Conservation (phyloP, 2,329 filamentous ascomycete genomes). For the Colletotrichum tanaceti region DNA sequence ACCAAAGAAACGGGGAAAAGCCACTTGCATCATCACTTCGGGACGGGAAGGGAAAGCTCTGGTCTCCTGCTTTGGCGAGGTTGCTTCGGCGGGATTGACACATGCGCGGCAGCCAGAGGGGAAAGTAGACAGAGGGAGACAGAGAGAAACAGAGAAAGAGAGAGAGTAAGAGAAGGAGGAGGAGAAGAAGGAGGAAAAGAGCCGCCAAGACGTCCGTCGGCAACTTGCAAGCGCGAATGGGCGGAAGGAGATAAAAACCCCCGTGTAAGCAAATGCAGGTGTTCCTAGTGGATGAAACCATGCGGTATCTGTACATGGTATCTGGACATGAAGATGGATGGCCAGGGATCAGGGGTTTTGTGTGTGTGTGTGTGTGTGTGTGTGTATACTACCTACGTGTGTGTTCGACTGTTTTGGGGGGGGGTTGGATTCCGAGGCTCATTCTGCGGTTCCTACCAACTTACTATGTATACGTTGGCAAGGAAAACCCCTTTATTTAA, state of each 20-base stretch:
- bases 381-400: no score
- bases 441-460: no score
- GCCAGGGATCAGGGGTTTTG: background rate
- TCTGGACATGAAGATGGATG: no score
- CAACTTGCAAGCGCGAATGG: background rate
- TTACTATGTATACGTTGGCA: no score
- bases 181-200: conserved; percentile 10
- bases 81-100: conserved; percentile 4
- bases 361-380: no score
- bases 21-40: conserved; percentile 25
- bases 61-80: background rate
- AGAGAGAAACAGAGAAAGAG: background rate
- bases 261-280: background rate
- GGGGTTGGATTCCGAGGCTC: background rate
- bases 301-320: no score
- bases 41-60: background rate
- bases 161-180: background rate
- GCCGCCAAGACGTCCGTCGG: conserved; percentile 25
- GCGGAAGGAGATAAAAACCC: background rate
- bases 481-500: no score
- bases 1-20: background rate
- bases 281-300: no score
- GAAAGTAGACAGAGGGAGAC: background rate
- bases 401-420: background rate
- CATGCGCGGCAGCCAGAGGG: conserved; percentile 10